Conservation (phyloP, 345 rosid species). For the Mangifera indica region DNA sequence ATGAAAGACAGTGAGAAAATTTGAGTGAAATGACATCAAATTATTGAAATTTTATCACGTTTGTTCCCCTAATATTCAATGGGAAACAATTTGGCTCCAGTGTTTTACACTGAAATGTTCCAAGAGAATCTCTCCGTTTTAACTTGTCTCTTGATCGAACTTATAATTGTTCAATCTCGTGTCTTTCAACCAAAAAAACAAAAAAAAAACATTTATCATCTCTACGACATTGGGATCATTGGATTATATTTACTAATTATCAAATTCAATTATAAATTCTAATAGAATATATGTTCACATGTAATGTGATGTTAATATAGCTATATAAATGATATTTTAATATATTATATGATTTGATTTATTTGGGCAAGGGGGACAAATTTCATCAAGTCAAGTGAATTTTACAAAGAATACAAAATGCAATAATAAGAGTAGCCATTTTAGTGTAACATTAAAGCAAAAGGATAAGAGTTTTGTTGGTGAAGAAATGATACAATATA, state of each 20-base stretch:
- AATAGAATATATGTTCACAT: not conserved
- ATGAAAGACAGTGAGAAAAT: not conserved
- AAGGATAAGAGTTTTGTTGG: not conserved
- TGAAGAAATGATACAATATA: too few species aligned
- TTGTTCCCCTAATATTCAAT: not conserved
- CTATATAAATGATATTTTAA: too few species aligned
- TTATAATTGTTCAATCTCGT: too few species aligned
- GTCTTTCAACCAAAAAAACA: not conserved
- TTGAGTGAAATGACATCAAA: not conserved
- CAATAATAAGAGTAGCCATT: conserved; percentile 8
- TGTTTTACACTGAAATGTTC: not conserved
- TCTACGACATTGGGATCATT: not conserved
- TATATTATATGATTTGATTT: not conserved
- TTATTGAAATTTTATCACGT: not conserved
- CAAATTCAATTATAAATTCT: too few species aligned
- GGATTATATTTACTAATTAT: too few species aligned
- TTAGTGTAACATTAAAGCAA: not conserved
- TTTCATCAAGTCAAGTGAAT: not conserved
- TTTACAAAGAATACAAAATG: not conserved
- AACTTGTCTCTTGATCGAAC: not conserved
- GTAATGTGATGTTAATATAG: not conserved
- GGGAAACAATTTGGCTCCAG: conserved; percentile 1
- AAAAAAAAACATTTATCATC: too few species aligned
- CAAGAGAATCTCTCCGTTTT: not conserved
- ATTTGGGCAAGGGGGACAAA: not conserved